Evolutionary conservation across 257 asterid genomes (phyloP).

Genomic region (Misopates orontium): DNA sequence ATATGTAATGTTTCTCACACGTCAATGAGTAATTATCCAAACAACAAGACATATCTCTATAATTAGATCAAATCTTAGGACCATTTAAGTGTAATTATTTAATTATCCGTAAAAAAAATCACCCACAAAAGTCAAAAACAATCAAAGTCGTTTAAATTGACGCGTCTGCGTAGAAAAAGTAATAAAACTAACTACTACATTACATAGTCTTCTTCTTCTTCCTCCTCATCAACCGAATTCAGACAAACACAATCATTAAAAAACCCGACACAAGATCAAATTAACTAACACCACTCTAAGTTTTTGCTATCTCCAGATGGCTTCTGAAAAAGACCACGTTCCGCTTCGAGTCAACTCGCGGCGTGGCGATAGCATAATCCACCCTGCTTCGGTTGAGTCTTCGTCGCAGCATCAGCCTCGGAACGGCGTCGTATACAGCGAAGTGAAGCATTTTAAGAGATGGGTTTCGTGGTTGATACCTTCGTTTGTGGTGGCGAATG

Average conservation of each 20-base stretch:
- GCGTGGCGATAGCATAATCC: conserved; percentile 59
- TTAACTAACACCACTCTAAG: neutral
- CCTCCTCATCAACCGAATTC: neutral
- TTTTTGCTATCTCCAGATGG: conserved; percentile 37
- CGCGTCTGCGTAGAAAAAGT: conserved; percentile 1
- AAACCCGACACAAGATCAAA: too few relatives aligned
- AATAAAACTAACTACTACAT: neutral
- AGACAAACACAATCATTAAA: neutral
- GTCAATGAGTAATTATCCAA: too few relatives aligned
- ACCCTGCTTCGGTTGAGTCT: conserved; percentile 61
- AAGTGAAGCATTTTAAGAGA: conserved; percentile 74
- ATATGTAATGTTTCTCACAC: too few relatives aligned
- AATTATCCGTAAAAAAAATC: too few relatives aligned
- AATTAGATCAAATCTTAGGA: too few relatives aligned
- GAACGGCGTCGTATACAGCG: conserved; percentile 39
- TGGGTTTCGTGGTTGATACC: conserved; percentile 84
- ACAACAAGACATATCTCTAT: too few relatives aligned
- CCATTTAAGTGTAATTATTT: too few relatives aligned
- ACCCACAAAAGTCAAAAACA: too few relatives aligned
- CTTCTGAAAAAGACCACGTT: conserved; percentile 39
- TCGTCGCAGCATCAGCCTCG: conserved; percentile 38
- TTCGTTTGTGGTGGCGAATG: conserved; percentile 56
- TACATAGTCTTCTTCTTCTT: neutral
- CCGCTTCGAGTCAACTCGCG: conserved; percentile 51
- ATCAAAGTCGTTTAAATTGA: conserved; percentile 13